Evolutionary conservation across 116 monocot genomes (phyloP).

Genomic region (Papilionanthe hybrid): DNA sequence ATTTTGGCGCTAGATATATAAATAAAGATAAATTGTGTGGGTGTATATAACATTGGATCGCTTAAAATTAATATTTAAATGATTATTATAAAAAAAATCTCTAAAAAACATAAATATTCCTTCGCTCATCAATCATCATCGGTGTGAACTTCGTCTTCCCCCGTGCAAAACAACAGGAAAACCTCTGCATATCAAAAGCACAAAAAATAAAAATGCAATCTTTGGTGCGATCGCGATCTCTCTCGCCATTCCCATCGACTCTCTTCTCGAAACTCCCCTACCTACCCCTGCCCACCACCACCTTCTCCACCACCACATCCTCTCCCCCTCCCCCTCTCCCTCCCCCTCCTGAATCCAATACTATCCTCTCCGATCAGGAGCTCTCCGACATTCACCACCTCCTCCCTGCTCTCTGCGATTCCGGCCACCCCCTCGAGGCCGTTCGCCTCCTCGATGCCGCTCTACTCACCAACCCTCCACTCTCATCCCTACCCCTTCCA

Average conservation of each 20-base stretch:
- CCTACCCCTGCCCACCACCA: not conserved
- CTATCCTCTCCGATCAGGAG: slow-evolving; percentile 19
- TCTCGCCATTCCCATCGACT: not conserved
- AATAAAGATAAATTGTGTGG: too few relatives aligned
- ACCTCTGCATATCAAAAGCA: not conserved
- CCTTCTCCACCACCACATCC: not conserved
- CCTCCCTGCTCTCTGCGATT: slow-evolving; percentile 35
- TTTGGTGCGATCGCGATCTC: not conserved
- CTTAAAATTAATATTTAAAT: too few relatives aligned
- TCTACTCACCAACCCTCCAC: slow-evolving; percentile 34
- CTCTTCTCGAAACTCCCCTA: not conserved
- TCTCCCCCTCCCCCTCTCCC: not conserved
- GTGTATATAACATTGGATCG: too few relatives aligned
- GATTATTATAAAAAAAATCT: too few relatives aligned
- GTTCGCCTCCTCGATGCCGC: slow-evolving; percentile 34
- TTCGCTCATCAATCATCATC: too few relatives aligned
- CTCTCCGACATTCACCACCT: slow-evolving; percentile 24
- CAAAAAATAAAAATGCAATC: not conserved
- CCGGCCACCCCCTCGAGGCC: slow-evolving; percentile 30
- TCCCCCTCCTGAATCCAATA: slow-evolving; percentile 1
- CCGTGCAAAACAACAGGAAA: not conserved
- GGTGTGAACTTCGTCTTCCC: too few relatives aligned
- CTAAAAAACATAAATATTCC: too few relatives aligned
- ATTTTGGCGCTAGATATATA: too few relatives aligned
- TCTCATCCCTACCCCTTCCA: slow-evolving; percentile 27